Base-by-base conservation (phyloP, 495 filamentous ascomycete species). In the Hypoxylon lienhwacheense region DNA sequence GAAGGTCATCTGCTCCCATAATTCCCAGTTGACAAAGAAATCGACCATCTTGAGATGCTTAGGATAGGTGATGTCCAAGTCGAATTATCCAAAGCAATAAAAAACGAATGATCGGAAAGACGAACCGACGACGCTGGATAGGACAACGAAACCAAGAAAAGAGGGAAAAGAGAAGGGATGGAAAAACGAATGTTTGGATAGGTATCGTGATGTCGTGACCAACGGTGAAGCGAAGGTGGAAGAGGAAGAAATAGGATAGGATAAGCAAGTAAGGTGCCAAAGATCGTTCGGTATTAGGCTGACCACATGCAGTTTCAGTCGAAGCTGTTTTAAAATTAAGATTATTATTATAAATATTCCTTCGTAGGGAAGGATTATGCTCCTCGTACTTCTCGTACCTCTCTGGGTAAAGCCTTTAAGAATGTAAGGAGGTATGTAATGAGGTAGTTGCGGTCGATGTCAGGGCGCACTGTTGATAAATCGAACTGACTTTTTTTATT, bases 1-100 rank as follows among this genome's bases (percentile, higher is more conserved):
- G 72, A 96, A 85, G 54, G 81, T 85, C 83, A 96, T 80, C 78
- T 96, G 86, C 79, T 95, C 82, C 92, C 92, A 97, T 63, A 93
- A 70, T 55, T 78, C 67, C 91, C 91, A 96, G 28, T 72, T 77
- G 29, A 73, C 63, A 74, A 92, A 96, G 73, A 97, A 96, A 26
- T 59, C 47, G 37, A 63, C 53, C 62, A 65, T 65, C 31, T 50
- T 61, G 63, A 68, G 39, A 64, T 70, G 56, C 37, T 57, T 43
- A 46, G 51, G 48, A 49, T 70, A 60, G 55, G 51, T 46, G 43
- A 56, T 48, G 51, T 32, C 50, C 54, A 63, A 64, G 54, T 55
- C 54, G 55, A 65, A 52, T 53, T 64, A 64, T 56, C 64, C 50
- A 61, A 67, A 44, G 60, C 44, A 17, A 32, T 37, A 61, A 55